A percentile compares a stretch with the other conserved stretches of the same genome.
Conservation (phyloP, 2,329 filamentous ascomycete genomes). For the Aureobasidium zeae region DNA sequence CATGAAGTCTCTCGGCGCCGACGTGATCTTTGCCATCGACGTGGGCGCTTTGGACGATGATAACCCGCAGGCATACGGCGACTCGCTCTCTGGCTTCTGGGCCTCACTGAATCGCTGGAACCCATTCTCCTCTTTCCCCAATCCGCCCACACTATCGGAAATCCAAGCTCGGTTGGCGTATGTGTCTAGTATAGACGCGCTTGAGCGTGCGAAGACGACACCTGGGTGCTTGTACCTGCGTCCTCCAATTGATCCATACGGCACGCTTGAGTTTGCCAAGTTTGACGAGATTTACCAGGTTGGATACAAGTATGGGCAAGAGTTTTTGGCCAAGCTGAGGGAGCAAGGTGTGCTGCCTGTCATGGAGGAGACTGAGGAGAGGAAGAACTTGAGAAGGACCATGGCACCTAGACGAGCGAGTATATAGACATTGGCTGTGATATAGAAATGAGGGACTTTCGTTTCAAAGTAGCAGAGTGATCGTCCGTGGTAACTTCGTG, state of each 20-base stretch:
- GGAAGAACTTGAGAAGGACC: constrained; percentile 43
- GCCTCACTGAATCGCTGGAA: constrained; percentile 95
- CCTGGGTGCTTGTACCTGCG: constrained; percentile 94
- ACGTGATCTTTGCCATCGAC: constrained; percentile 91
- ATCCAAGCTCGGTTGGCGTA: constrained; percentile 94
- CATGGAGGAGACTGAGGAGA: constrained; percentile 42
- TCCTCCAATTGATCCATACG: constrained; percentile 86
- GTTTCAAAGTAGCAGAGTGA: neutral
- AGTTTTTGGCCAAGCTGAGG: constrained; percentile 66
- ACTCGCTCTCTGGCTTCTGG: constrained; percentile 92
- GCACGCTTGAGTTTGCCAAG: constrained; percentile 90
- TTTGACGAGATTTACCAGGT: constrained; percentile 95
- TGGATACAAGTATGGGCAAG: constrained; percentile 76
- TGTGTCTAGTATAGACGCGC: constrained; percentile 85
- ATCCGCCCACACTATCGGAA: constrained; percentile 88
- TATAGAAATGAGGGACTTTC: neutral
- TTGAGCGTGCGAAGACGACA: constrained; percentile 85
- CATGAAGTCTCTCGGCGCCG: constrained; percentile 89
- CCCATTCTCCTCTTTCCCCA: constrained; percentile 77
- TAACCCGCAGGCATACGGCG: constrained; percentile 83
- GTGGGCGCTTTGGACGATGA: constrained; percentile 89
- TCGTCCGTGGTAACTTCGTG: too few relatives aligned
- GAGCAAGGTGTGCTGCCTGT: constrained; percentile 65
- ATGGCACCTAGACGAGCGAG: constrained; percentile 43
- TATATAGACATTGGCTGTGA: constrained; percentile 26